Evolutionary conservation across 768 basidiomycete species (phyloP), one percentile per base, ranked within the genome.

Genomic region (Dacryopinax primogenitus): DNA sequence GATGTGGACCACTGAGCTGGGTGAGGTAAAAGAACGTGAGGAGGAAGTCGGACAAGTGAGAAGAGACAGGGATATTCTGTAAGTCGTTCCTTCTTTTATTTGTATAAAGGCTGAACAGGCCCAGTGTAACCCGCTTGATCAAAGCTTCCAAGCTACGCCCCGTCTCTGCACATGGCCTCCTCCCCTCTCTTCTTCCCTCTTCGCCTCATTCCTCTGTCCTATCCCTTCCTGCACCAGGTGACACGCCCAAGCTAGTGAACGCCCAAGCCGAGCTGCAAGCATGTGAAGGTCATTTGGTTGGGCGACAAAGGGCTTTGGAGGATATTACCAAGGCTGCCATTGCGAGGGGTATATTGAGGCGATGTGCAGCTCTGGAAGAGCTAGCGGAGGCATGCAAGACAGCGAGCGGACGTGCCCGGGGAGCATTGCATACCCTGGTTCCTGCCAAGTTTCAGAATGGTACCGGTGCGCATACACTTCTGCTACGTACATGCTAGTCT

Each of bases 31-130:
- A 71, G 76, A 76, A 11, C 77, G 87, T 64, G 88, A 92, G 74
- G 86, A 89, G 47, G 88, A 88, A 65, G 82, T 91, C 2, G 78
- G 77, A 2, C 84, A 83, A 68, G 78, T 90, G 63, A 76, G 88
- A 66, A 77, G 87, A 3, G 90, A 92, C 74, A 77, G 87, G 47
- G 89, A 92, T 70, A 92, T 92, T 68, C 78, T 91, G 90, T 90
- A 67, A 71, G 87, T 80, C 51, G 11, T 23, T 41, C 62, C 45
- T 15, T 39, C 45, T n/a, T n/a, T 16, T 39, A 64, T 45, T n/a
- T 3, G 28, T 12, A 30, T 44, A 61, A 33, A 30, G 18, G 45
- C 30, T 63, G 28, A 30, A 35, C 47, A 2, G 9, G 4, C 34
- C 6, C 67, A 92, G 89, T 1, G 85, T 91, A 21, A 89, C 86